Evolutionary conservation across 768 basidiomycete genomes (phyloP).

Genomic region (Mycena epipterygia): DNA sequence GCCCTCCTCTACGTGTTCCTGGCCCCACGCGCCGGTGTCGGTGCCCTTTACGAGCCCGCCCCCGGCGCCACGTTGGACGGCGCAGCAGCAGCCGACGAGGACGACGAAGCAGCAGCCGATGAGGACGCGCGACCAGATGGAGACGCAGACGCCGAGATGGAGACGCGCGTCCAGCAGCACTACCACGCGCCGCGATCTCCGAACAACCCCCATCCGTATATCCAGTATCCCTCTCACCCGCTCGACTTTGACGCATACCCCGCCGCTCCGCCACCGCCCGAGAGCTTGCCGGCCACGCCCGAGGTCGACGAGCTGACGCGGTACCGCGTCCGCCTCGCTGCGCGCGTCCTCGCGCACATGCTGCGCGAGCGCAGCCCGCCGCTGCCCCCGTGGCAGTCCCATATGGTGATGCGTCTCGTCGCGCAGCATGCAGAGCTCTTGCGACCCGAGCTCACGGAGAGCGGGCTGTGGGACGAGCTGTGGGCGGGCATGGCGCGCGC

Average conservation of each 20-base stretch:
- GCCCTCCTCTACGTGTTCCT: slow-evolving; percentile 17
- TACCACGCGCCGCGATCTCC: slow-evolving; percentile 28
- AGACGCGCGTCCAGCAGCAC: not conserved
- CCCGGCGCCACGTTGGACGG: too few species aligned
- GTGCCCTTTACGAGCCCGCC: not conserved
- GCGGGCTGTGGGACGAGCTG: slow-evolving; percentile 9
- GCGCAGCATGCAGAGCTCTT: not conserved
- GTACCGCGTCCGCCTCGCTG: not conserved
- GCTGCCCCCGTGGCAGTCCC: slow-evolving; percentile 20
- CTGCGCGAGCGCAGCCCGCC: slow-evolving; percentile 21
- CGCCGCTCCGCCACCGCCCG: not conserved
- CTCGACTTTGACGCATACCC: slow-evolving; percentile 30
- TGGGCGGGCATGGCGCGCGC: slow-evolving; percentile 13
- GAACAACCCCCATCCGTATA: slow-evolving; percentile 16
- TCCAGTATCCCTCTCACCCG: slow-evolving; percentile 19
- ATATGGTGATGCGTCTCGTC: not conserved
- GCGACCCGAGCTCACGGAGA: not conserved
- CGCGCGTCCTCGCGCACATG: slow-evolving; percentile 23
- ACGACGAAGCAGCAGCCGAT: not conserved
- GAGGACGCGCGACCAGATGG: not conserved
- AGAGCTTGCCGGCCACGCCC: too few species aligned
- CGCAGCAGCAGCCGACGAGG: not conserved
- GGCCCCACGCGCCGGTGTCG: not conserved
- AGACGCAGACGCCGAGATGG: not conserved
- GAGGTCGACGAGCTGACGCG: too few species aligned